These are phyloP conservation scores for Plasmodium sp. DNA, from an alignment of 169 alveolate species.

Conservation along the genomic window DNA sequence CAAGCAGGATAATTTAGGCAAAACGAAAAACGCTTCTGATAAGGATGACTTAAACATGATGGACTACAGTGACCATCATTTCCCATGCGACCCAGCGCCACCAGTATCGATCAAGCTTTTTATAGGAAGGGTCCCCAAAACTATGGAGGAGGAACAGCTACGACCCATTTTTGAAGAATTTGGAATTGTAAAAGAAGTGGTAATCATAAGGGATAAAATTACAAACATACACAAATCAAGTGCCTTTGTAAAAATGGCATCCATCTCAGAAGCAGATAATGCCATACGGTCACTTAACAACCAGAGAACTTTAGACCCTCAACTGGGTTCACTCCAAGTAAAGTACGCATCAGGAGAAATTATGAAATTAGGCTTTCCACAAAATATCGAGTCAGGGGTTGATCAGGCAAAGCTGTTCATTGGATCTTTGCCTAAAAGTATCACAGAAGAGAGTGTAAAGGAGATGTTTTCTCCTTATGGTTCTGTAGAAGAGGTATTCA, in stretches of 20 bases:
- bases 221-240: slow-evolving; percentile 90
- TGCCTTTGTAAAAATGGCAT: slow-evolving; percentile 89
- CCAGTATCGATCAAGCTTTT: slow-evolving; percentile 91
- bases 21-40: slow-evolving; percentile 41
- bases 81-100: slow-evolving; percentile 92
- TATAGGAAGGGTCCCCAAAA: slow-evolving; percentile 91
- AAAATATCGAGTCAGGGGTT: slow-evolving; percentile 78
- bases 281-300: slow-evolving; percentile 90
- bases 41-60: slow-evolving; percentile 31
- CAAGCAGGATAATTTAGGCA: slow-evolving; percentile 15
- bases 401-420: slow-evolving; percentile 92
- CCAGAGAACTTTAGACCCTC: slow-evolving; percentile 84
- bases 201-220: slow-evolving; percentile 86
- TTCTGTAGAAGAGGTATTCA: slow-evolving; percentile 87
- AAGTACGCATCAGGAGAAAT: slow-evolving; percentile 93
- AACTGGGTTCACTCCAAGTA: slow-evolving; percentile 89
- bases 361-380: slow-evolving; percentile 88
- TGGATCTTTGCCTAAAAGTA: slow-evolving; percentile 90
- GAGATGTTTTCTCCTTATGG: slow-evolving; percentile 90
- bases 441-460: slow-evolving; percentile 87
- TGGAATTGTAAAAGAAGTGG: slow-evolving; percentile 90
- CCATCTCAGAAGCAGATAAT: slow-evolving; percentile 92
- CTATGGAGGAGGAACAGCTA: slow-evolving; percentile 86
- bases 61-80: slow-evolving; percentile 55
- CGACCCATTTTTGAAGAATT: slow-evolving; percentile 87